Evolutionary conservation across 2,329 filamentous ascomycete species (phyloP).

Genomic region (Macroventuria anomochaeta): DNA sequence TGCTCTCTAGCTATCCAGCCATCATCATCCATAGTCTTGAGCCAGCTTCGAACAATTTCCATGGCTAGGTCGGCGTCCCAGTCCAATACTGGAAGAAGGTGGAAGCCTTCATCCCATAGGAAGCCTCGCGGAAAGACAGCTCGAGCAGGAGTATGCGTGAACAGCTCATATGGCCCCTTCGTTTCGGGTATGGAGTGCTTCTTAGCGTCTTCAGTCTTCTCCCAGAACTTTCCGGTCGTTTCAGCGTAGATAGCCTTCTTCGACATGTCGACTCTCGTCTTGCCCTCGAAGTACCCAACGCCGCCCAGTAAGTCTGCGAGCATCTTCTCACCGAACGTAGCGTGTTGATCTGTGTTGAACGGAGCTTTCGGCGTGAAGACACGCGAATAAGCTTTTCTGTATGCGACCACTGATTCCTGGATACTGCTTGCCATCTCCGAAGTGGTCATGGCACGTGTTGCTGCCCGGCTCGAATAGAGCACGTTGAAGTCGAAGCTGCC

Average conservation of each 20-base stretch:
- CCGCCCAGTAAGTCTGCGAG: conserved; percentile 92
- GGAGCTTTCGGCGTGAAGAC: conserved; percentile 75
- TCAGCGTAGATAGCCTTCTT: conserved; percentile 90
- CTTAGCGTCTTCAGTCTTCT: conserved; percentile 80
- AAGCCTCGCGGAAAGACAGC: conserved; percentile 95
- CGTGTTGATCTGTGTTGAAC: conserved; percentile 75
- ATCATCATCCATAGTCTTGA: conserved; percentile 90
- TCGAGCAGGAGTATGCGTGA: conserved; percentile 85
- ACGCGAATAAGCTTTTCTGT: conserved; percentile 73
- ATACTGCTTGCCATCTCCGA: conserved; percentile 73
- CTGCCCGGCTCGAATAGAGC: conserved; percentile 81
- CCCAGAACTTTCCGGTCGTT: conserved; percentile 92
- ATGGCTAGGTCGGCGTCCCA: conserved; percentile 88
- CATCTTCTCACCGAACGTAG: conserved; percentile 79
- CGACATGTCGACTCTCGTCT: conserved; percentile 83
- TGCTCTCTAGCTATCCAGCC: conserved; percentile 97
- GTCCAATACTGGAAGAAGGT: conserved; percentile 84
- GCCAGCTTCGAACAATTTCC: conserved; percentile 92
- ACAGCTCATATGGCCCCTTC: conserved; percentile 84
- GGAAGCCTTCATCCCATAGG: conserved; percentile 97
- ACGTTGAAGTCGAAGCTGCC: conserved; percentile 91
- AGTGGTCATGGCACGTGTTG: conserved; percentile 58
- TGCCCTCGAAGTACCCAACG: conserved; percentile 90
- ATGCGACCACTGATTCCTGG: conserved; percentile 66
- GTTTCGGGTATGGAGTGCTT: conserved; percentile 69